A percentile compares a stretch with the other conserved stretches of the same genome.
phyloP scores from a whole-genome alignment of 2,329 filamentous ascomycete species.

The Paraconiothyrium brasiliense region DNA sequence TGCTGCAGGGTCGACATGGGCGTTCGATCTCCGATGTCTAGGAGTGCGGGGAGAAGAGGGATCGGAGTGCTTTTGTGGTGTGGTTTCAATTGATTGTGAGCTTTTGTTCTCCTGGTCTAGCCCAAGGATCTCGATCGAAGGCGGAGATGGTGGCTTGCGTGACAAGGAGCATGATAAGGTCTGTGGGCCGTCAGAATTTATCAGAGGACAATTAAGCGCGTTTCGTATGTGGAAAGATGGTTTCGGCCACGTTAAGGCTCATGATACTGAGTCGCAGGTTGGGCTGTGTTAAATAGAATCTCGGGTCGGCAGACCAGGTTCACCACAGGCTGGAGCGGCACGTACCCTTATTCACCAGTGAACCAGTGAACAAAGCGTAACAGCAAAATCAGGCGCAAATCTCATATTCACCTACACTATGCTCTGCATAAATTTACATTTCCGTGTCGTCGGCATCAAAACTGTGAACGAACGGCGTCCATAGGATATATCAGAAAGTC shows the following conservation, averaged over 20 bases:
- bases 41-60: background rate
- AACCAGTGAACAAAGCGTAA: background rate
- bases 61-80: background rate
- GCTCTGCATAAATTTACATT: background rate
- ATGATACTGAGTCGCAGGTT: background rate
- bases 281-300: too few species aligned
- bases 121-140: background rate
- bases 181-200: background rate
- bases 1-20: background rate
- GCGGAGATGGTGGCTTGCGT: background rate
- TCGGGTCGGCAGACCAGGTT: background rate
- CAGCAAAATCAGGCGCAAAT: background rate
- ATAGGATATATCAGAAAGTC: background rate
- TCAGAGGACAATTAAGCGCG: background rate
- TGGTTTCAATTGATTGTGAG: background rate
- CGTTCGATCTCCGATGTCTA: background rate
- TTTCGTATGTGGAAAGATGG: background rate
- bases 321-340: background rate
- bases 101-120: background rate
- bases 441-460: background rate
- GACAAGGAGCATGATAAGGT: background rate
- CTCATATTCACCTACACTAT: background rate
- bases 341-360: background rate
- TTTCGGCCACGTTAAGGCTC: background rate
- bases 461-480: background rate